These are phyloP conservation scores for Favolaschia claudopus DNA, from an alignment of 768 basidiomycete genomes.

Conservation along the genomic window DNA sequence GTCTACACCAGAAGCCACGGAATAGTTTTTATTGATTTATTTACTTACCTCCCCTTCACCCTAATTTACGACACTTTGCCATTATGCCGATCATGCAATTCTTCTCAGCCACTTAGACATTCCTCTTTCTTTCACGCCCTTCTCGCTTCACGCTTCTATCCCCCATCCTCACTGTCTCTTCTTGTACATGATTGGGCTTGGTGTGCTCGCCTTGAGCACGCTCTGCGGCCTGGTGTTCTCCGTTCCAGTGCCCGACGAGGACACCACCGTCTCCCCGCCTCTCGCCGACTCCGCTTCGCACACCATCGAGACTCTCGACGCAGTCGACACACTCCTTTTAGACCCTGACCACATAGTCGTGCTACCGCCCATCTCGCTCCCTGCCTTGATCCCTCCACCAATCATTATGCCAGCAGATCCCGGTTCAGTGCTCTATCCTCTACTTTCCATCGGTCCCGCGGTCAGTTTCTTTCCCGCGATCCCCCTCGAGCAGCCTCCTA, in stretches of 20 bases:
- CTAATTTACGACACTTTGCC: too few species aligned
- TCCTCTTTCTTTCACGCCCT: not conserved
- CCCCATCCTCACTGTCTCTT: not conserved
- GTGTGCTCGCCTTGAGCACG: conserved; percentile 8
- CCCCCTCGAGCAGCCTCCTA: not conserved
- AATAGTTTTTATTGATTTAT: too few species aligned
- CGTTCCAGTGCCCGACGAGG: conserved; percentile 10
- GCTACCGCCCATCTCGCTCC: not conserved
- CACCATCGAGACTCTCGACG: not conserved
- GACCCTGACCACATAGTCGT: conserved; percentile 4
- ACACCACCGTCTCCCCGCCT: not conserved
- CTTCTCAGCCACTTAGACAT: conserved; percentile 13
- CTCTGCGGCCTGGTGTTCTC: conserved; percentile 9
- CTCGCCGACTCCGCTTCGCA: not conserved
- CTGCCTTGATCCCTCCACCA: not conserved
- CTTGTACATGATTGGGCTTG: conserved; percentile 2
- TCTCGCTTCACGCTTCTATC: not conserved
- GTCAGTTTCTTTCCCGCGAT: not conserved
- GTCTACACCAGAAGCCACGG: too few species aligned
- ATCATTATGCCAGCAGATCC: not conserved
- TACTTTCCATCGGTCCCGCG: not conserved
- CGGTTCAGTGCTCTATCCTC: not conserved
- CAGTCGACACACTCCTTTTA: conserved; percentile 2
- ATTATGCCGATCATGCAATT: not conserved
- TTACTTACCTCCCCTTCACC: too few species aligned